Evolutionary conservation across 176 grass and related monocot species (phyloP), one percentile per base, ranked within the genome.

Genomic region (Puya raimondii): DNA sequence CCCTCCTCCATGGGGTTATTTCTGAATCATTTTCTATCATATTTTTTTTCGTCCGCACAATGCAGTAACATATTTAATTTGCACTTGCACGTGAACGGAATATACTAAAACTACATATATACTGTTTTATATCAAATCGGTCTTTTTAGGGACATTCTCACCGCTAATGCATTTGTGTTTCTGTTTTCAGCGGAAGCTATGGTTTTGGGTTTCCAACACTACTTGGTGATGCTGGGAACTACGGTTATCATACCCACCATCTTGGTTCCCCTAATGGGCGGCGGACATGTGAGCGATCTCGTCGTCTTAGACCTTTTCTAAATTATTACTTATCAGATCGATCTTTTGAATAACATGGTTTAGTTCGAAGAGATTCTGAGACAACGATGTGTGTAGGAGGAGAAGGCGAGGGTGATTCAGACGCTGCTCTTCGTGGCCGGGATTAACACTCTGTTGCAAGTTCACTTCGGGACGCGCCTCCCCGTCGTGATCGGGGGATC

Each of bases 401-500:
- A 97, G 81, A 97, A 97, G 81, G 93, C 93, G 25, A 79, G 81
- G 65, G 93, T 97, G 81, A 92, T 97, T 73, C 89, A 97, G 76
- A 83, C 93, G 71, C 78, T 97, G 71, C 82, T 97, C 12, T 92
- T 97, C 85, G 79, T 97, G 0, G 74, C 93, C 9, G 89, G 85
- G 53, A 97, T 92, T 80, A 97, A 97, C 76, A 97, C 93, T 66
- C 69, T 97, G 47, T 74, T 89, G 65, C 93, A 97, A 83, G 93
- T 87, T 0, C 79, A 87, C 76, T 77, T 97, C 48, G 93, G 93
- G 52, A 87, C 93, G 23, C 79, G 93, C 2, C 74, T 97, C 48
- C 82, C 93, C 11, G 81, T 76, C 70, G 89, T 97, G 67, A 92
- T 97, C 47, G 80, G 61, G 22, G 89, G 86, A 23, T 97, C 93